A percentile compares a stretch with the other conserved stretches of the same genome.
These are phyloP conservation scores for Thymus quinquecostatus DNA, from an alignment of 257 asterid species.

Conservation along the genomic window DNA sequence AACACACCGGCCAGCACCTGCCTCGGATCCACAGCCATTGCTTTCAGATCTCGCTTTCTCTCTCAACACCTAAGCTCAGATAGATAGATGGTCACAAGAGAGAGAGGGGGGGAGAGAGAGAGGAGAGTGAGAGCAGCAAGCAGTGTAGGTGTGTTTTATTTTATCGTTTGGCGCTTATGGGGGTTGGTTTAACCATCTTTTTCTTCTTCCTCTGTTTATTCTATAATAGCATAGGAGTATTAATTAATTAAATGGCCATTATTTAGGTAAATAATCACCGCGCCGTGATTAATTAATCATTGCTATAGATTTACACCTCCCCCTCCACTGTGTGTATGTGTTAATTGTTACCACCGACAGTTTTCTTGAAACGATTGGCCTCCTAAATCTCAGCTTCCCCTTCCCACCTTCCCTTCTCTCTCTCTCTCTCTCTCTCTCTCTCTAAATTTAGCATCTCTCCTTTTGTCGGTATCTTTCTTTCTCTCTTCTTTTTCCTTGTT, in stretches of 20 bases:
- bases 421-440: not conserved
- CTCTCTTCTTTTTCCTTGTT: too few relatives aligned
- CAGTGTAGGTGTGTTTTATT: slow-evolving; percentile 16
- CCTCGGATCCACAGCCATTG: slow-evolving; percentile 74
- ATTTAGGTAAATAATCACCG: slow-evolving; percentile 16
- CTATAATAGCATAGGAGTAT: too few relatives aligned
- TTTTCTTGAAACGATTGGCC: slow-evolving; percentile 37
- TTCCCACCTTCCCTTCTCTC: not conserved
- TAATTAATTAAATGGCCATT: not conserved
- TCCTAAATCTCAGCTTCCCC: slow-evolving; percentile 26
- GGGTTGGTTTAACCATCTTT: slow-evolving; percentile 14
- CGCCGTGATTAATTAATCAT: slow-evolving; percentile 31
- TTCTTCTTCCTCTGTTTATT: not conserved
- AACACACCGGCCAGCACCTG: slow-evolving; percentile 69
- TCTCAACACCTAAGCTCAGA: slow-evolving; percentile 19
- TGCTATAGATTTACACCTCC: slow-evolving; percentile 31
- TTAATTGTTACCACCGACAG: slow-evolving; percentile 50
- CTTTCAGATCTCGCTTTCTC: slow-evolving; percentile 44
- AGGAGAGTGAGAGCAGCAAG: slow-evolving; percentile 10
- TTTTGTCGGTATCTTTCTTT: slow-evolving; percentile 2
- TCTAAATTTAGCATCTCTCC: not conserved
- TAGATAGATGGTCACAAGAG: slow-evolving; percentile 8
- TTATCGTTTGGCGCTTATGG: slow-evolving; percentile 34
- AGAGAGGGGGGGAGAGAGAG: slow-evolving; percentile 31
- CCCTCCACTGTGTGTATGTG: slow-evolving; percentile 34